Percentiles rank a stretch among this genome's conserved stretches.
Conservation (phyloP, 2,329 filamentous ascomycete genomes). For the Aureobasidium sp. region DNA sequence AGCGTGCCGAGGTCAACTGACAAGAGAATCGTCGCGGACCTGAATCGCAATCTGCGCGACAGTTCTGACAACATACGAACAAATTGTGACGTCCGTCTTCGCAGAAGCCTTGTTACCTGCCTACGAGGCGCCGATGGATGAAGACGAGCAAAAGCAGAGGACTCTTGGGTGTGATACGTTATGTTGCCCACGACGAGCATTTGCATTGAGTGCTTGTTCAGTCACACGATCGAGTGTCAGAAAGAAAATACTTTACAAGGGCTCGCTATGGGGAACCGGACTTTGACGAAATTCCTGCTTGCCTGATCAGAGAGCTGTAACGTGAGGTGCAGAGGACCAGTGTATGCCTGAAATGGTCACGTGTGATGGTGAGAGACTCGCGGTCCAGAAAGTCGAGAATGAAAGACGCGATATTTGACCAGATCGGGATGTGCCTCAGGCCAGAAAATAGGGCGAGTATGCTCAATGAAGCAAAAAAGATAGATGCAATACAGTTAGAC, state of each 20-base stretch:
- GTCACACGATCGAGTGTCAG: too few relatives aligned
- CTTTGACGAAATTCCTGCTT: too few relatives aligned
- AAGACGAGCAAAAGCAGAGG: too few relatives aligned
- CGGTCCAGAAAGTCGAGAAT: not conserved
- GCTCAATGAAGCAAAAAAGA: not conserved
- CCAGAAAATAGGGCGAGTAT: not conserved
- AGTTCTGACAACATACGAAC: not conserved
- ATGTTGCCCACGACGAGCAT: too few relatives aligned
- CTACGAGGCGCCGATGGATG: not conserved
- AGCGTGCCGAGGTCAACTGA: conserved; percentile 10
- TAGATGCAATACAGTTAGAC: not conserved
- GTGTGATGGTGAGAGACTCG: conserved; percentile 9
- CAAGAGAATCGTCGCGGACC: not conserved
- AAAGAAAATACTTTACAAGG: too few relatives aligned
- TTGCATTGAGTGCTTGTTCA: too few relatives aligned
- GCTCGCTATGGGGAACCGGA: too few relatives aligned
- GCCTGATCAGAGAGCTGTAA: not conserved
- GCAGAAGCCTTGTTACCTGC: not conserved
- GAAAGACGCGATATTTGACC: not conserved
- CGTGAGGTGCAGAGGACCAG: not conserved
- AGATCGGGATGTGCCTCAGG: not conserved
- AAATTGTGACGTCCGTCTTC: too few relatives aligned
- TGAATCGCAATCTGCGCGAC: conserved; percentile 8
- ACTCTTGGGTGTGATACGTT: too few relatives aligned
- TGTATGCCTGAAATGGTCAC: not conserved